Conservation (phyloP, 495 filamentous ascomycete species). For the Hypoxylon cercidicola region DNA sequence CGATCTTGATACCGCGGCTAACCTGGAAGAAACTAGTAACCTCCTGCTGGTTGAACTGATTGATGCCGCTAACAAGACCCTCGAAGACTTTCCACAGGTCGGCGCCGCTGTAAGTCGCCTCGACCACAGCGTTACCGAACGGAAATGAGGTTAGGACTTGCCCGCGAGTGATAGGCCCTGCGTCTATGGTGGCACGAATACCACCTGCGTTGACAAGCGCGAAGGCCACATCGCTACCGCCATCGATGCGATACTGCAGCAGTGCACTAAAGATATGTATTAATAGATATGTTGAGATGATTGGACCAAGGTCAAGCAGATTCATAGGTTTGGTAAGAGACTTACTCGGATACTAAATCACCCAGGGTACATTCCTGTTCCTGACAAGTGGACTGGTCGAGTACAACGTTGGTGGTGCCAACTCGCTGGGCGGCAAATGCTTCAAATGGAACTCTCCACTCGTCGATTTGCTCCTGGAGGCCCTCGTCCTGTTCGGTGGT, state of each 20-base stretch:
- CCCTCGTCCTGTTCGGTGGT: slow-evolving; percentile 59
- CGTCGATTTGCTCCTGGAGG: slow-evolving; percentile 61
- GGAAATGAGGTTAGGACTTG: slow-evolving; percentile 67
- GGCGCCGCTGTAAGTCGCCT: slow-evolving; percentile 54
- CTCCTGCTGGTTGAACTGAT: slow-evolving; percentile 54
- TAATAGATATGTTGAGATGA: neutral
- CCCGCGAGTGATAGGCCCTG: slow-evolving; percentile 62
- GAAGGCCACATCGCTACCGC: slow-evolving; percentile 50
- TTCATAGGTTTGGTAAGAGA: neutral
- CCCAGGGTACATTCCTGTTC: slow-evolving; percentile 62
- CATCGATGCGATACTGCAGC: slow-evolving; percentile 60
- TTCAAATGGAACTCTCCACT: slow-evolving; percentile 64
- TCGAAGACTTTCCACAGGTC: slow-evolving; percentile 62
- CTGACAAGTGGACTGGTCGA: slow-evolving; percentile 64
- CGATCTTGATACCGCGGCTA: slow-evolving; percentile 56
- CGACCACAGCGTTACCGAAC: slow-evolving; percentile 66
- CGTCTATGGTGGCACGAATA: slow-evolving; percentile 65
- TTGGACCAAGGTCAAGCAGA: neutral
- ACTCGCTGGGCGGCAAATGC: slow-evolving; percentile 58
- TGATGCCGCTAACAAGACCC: slow-evolving; percentile 58
- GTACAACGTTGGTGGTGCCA: slow-evolving; percentile 56
- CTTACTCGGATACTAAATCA: slow-evolving; percentile 60
- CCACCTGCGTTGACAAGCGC: slow-evolving; percentile 67
- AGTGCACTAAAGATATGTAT: slow-evolving; percentile 56
- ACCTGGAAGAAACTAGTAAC: slow-evolving; percentile 66